Evolutionary conservation across 176 grass and related monocot genomes (phyloP).

Genomic region (Poa pratensis): DNA sequence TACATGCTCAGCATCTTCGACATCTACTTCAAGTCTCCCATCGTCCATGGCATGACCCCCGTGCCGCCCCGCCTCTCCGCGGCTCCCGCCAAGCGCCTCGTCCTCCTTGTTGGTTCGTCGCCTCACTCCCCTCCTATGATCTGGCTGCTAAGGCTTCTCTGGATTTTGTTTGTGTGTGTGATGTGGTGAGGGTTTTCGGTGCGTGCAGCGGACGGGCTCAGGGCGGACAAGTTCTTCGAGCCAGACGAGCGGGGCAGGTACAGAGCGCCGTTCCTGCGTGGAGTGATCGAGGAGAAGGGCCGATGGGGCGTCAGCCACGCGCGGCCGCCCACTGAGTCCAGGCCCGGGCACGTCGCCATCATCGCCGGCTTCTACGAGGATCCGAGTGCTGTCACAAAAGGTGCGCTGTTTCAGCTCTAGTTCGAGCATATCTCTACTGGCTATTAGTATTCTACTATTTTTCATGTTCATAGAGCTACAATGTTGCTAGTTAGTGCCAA

Average conservation of each 20-base stretch:
- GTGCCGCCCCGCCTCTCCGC: constrained; percentile 68
- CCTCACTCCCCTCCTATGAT: not conserved
- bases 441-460: not conserved
- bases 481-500: not conserved
- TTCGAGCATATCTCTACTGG: not conserved
- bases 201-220: constrained; percentile 76
- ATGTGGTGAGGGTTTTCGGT: constrained; percentile 20
- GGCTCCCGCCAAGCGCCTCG: constrained; percentile 79
- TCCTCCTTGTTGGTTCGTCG: constrained; percentile 78
- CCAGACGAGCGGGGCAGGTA: constrained; percentile 66
- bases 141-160: not conserved
- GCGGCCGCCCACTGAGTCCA: constrained; percentile 89
- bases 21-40: constrained; percentile 98
- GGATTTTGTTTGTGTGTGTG: constrained; percentile 16
- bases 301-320: constrained; percentile 94
- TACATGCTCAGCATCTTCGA: constrained; percentile 99
- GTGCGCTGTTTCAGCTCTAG: constrained; percentile 31
- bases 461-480: constrained; percentile 20
- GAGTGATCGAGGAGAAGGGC: constrained; percentile 75
- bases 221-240: constrained; percentile 97
- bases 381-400: constrained; percentile 89
- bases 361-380: constrained; percentile 95
- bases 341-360: constrained; percentile 84
- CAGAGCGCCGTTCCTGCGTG: constrained; percentile 85
- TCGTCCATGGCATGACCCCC: constrained; percentile 89